phyloP scores from a whole-genome alignment of 2,329 filamentous ascomycete species.

The Alternaria novae-zelandiae region DNA sequence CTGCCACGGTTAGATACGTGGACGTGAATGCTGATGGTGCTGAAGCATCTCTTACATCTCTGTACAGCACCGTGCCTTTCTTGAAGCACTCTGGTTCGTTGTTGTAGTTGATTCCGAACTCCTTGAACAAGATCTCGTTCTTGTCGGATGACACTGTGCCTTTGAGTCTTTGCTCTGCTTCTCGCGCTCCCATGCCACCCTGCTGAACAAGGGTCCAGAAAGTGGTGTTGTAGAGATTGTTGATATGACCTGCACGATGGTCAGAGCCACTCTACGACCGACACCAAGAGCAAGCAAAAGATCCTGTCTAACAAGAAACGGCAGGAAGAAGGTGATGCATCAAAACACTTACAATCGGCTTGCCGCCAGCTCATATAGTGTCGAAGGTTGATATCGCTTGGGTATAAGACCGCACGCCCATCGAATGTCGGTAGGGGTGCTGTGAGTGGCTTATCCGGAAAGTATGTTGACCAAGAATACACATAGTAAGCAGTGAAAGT shows the following conservation, averaged over 20 bases:
- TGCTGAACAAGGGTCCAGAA: conserved; percentile 89
- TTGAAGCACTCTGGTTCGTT: conserved; percentile 91
- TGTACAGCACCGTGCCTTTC: conserved; percentile 89
- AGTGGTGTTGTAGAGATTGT: conserved; percentile 97
- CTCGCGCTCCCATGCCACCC: conserved; percentile 75
- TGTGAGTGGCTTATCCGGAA: conserved; percentile 73
- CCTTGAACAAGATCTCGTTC: conserved; percentile 91
- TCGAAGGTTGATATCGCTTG: conserved; percentile 77
- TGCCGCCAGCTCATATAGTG: conserved; percentile 99
- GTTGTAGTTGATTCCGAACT: conserved; percentile 95
- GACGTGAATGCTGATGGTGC: not conserved
- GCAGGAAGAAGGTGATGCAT: not conserved
- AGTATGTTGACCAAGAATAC: conserved; percentile 77
- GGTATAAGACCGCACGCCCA: conserved; percentile 88
- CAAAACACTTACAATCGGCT: conserved; percentile 76
- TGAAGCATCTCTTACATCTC: conserved; percentile 65
- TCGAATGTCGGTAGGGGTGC: conserved; percentile 88
- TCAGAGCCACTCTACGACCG: not conserved
- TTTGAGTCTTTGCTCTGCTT: conserved; percentile 81
- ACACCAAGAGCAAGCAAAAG: not conserved
- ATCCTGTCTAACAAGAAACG: not conserved
- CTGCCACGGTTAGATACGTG: conserved; percentile 25
- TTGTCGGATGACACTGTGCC: conserved; percentile 87
- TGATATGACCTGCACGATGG: conserved; percentile 77
- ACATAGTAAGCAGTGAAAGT: conserved; percentile 94